Base-by-base conservation (phyloP, 164 flowering plant genomes). In the Protea cynaroides region DNA sequence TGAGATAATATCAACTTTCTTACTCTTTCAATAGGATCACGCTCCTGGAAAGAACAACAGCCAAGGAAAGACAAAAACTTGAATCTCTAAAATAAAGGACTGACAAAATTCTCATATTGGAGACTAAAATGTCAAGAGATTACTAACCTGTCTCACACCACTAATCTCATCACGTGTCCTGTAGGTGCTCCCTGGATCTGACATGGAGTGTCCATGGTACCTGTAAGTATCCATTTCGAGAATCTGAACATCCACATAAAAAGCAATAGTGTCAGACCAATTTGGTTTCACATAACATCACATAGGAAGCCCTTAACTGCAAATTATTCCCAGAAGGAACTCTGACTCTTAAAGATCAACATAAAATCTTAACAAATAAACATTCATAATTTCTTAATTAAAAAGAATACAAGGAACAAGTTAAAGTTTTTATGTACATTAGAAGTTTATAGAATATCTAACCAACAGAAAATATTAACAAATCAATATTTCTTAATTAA, bases 211-310 rank as follows among this genome's bases (percentile, higher is more conserved):
- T 13, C 99, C 99, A 70, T 95, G 99, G 76, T 95, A 92, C 72
- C 98, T 83, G 77, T 95, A 95, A 18, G 98, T 92, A 79, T 95
- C 99, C 99, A 95, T 92, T 73, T 95, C 99, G 70, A 95, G 96
- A 69, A 95, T 87, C 99, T 95, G 87, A 65, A 78, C 53, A 54
- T 57, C 25, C 29, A 44, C 12, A 53, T 37, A 17, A 55, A 54
- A 50, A 47, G 18, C 29, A 12, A 5, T 24, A 59, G 17, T 22
- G 34, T 21, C 7, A 38, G 50, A 10, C 19, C 7, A 49, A 11
- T 12, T 49, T 15, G 17, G 34, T 29, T 29, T 29, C 34, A 29
- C 34, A 29, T 29, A 29, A 29, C 34, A 29, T 29, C 34, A 29
- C 18, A 49, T 12, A 49, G 2, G 50, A 14, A 46, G 40, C 40